Evolutionary conservation across 768 basidiomycete genomes (phyloP), one percentile per base, ranked within the genome.

Genomic region (Podaxis mareebaensis): DNA sequence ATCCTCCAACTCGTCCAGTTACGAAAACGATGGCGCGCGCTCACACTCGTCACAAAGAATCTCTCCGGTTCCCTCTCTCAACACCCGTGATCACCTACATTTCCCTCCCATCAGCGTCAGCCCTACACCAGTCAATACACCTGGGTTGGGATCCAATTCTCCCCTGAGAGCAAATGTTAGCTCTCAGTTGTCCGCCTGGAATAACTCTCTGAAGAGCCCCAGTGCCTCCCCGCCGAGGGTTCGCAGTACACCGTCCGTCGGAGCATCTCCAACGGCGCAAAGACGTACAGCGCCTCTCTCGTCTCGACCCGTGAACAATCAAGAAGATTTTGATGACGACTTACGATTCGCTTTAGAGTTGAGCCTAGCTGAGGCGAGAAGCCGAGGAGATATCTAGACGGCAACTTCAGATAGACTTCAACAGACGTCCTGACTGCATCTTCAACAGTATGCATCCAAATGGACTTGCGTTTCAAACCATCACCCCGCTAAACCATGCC

Each of bases 331-430:
- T 67, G 89, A 92, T 63, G 87, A 83, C 15, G 89, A 91, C 66
- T 67, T 92, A 71, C 79, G 74, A 54, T 81, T 85, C 65, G 90
- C 85, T 11, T 81, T 92, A 12, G 86, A 88, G 73, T 70, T 92
- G 72, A 92, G 91, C 70, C 78, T 92, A 26, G 87, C 83, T 1
- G 91, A 92, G 68, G 87, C 85, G n/a, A 74, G 69, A 58, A 80
- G 77, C 65, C 75, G 76, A 3, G 75, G 74, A 17, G 74, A 75
- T 20, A 15, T 42, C 15, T 46, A 46, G 48, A 51, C 2, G 48
- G 54, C 11, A 44, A 33, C 3, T 55, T 20, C 20, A 22, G 1
- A 26, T 33, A 39, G 48, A 17, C 10, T 48, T 38, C 53, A 48
- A 39, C 49, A 38, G 24, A 51, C 15, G 4, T n/a, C 7, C 8